phyloP scores from a whole-genome alignment of 345 rosid genomes.

The Gossypium arboreum region DNA sequence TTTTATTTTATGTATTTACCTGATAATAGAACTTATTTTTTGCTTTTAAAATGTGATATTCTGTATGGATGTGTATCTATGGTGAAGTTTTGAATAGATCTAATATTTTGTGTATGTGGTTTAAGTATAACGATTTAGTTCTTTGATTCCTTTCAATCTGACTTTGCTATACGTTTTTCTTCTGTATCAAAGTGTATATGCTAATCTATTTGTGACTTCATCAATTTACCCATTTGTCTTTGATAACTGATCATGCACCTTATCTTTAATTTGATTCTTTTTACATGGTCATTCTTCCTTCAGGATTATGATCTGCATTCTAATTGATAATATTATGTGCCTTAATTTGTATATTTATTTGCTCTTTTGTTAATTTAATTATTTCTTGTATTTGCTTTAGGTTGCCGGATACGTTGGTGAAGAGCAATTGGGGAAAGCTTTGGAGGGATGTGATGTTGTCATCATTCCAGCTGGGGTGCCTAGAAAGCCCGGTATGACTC shows the following conservation, averaged over 20 bases:
- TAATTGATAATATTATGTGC: neutral
- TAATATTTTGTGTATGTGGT: neutral
- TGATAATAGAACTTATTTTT: neutral
- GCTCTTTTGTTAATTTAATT: neutral
- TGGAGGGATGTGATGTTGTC: constrained; percentile 72
- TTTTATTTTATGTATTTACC: neutral
- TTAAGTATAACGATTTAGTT: neutral
- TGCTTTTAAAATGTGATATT: neutral
- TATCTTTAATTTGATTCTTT: neutral
- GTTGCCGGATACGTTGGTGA: constrained; percentile 65
- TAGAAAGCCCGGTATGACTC: constrained; percentile 90
- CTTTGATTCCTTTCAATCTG: neutral
- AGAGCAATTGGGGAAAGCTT: constrained; percentile 61
- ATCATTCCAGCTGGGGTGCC: constrained; percentile 90
- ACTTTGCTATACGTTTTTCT: neutral
- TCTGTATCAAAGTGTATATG: neutral
- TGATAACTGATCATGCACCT: neutral
- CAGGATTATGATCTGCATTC: neutral
- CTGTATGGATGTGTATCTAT: neutral
- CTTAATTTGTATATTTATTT: neutral
- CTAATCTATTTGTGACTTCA: neutral
- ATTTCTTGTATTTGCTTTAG: constrained; percentile 23
- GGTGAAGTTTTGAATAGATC: neutral
- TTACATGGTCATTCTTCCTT: neutral
- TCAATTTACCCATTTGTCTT: neutral